Evolutionary conservation across 805 yeast species (phyloP).

Genomic region (Wickerhamiella shivajii): DNA sequence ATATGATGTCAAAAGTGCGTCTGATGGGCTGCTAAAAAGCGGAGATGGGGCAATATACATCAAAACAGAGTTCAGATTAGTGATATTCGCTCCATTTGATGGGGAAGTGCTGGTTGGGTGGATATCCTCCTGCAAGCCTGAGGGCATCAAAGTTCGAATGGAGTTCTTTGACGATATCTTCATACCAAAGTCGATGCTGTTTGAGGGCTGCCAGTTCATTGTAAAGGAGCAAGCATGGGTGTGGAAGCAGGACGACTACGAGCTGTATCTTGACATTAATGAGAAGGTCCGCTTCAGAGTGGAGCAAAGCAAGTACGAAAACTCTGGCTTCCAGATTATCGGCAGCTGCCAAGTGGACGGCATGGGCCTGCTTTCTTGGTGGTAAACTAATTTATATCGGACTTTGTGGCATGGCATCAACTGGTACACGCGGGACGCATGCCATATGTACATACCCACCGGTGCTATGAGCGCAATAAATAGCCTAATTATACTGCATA

Average conservation of each 20-base stretch:
- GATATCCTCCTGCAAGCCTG: conserved; percentile 75
- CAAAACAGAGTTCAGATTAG: conserved; percentile 51
- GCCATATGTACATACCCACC: no score
- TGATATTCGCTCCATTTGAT: conserved; percentile 84
- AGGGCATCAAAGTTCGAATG: conserved; percentile 71
- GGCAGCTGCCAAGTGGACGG: conserved; percentile 95
- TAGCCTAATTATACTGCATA: conserved; percentile 80
- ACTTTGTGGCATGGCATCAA: no score
- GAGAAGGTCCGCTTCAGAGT: conserved; percentile 86
- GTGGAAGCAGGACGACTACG: conserved; percentile 66
- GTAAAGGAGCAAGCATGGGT: conserved; percentile 87
- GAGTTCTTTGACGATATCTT: conserved; percentile 87
- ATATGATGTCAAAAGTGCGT: conserved; percentile 69
- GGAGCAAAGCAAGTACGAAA: conserved; percentile 64
- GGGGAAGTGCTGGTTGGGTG: conserved; percentile 91
- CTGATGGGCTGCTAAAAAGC: conserved; percentile 80
- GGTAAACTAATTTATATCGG: conserved; percentile 42
- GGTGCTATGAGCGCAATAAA: not conserved
- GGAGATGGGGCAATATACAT: conserved; percentile 88
- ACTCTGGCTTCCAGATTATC: conserved; percentile 70
- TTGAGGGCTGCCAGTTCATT: conserved; percentile 55
- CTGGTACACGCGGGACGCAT: no score
- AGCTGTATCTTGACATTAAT: conserved; percentile 71
- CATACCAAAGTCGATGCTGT: conserved; percentile 68
- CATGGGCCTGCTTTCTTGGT: conserved; percentile 93